phyloP scores from a whole-genome alignment of 73 alveolate species.

The Symbiodinium pilosum region DNA sequence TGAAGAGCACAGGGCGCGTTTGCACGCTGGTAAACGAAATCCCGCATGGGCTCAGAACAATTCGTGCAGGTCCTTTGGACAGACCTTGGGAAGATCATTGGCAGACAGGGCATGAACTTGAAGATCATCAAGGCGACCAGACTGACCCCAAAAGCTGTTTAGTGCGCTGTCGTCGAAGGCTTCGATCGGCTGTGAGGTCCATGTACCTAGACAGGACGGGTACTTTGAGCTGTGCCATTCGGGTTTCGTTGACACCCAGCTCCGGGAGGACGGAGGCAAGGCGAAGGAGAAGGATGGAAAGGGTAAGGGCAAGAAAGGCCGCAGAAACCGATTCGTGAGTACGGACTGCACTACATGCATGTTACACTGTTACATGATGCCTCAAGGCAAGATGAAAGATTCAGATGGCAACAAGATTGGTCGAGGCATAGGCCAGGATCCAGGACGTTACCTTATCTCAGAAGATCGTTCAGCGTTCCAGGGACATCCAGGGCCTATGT shows the following conservation, averaged over 20 bases:
- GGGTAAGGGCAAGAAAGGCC: constrained; percentile 55
- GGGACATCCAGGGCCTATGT: no score
- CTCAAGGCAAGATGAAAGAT: neutral
- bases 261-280: neutral
- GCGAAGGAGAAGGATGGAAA: constrained; percentile 35
- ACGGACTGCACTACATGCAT: neutral
- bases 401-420: constrained; percentile 70
- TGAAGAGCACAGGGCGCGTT: constrained; percentile 51
- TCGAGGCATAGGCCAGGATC: constrained; percentile 55
- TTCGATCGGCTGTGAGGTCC: constrained; percentile 60
- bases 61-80: constrained; percentile 16
- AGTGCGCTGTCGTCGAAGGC: neutral
- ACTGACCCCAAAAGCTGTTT: neutral
- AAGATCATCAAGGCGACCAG: constrained; percentile 65
- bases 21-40: neutral
- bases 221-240: neutral
- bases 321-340: neutral
- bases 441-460: no score
- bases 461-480: no score
- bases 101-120: constrained; percentile 85
- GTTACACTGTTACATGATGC: neutral
- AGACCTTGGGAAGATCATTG: constrained; percentile 66
- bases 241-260: neutral
- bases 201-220: constrained; percentile 36
- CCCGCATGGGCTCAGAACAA: neutral